Evolutionary conservation across 805 yeast genomes (phyloP).

Genomic region (Candida glaebosa): DNA sequence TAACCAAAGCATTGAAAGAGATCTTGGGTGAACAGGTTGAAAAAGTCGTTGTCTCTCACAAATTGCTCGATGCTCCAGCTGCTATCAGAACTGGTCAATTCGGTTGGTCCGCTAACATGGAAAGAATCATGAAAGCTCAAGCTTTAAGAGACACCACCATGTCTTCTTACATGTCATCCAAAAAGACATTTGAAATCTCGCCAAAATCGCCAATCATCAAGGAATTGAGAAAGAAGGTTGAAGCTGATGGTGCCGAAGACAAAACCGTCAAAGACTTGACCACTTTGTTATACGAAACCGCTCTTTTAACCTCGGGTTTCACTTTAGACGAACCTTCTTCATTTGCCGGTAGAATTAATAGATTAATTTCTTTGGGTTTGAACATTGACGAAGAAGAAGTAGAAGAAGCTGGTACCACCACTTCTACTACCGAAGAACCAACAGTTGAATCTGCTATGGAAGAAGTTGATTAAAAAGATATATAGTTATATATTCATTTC

Average conservation of each 20-base stretch:
- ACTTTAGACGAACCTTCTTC: slow-evolving; percentile 97
- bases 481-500: slow-evolving; percentile 2
- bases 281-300: slow-evolving; percentile 94
- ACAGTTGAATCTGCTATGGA: slow-evolving; percentile 96
- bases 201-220: slow-evolving; percentile 93
- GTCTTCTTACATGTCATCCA: slow-evolving; percentile 99
- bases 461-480: slow-evolving; percentile 81
- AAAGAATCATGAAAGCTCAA: slow-evolving; percentile 99
- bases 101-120: slow-evolving; percentile 99
- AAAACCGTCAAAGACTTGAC: slow-evolving; percentile 98
- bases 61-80: slow-evolving; percentile 97
- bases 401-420: slow-evolving; percentile 46
- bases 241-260: slow-evolving; percentile 95
- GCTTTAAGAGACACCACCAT: slow-evolving; percentile 97
- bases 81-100: slow-evolving; percentile 99
- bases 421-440: slow-evolving; percentile 52
- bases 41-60: slow-evolving; percentile 97
- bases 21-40: slow-evolving; percentile 98
- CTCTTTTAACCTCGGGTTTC: slow-evolving; percentile 98
- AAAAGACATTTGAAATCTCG: slow-evolving; percentile 98
- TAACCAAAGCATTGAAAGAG: slow-evolving; percentile 95
- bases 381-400: slow-evolving; percentile 91
- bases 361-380: slow-evolving; percentile 95
- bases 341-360: slow-evolving; percentile 96
- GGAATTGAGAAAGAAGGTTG: slow-evolving; percentile 96